These are phyloP conservation scores for Fusarium marasasianum DNA, from an alignment of 2,329 filamentous ascomycete species.

Conservation along the genomic window DNA sequence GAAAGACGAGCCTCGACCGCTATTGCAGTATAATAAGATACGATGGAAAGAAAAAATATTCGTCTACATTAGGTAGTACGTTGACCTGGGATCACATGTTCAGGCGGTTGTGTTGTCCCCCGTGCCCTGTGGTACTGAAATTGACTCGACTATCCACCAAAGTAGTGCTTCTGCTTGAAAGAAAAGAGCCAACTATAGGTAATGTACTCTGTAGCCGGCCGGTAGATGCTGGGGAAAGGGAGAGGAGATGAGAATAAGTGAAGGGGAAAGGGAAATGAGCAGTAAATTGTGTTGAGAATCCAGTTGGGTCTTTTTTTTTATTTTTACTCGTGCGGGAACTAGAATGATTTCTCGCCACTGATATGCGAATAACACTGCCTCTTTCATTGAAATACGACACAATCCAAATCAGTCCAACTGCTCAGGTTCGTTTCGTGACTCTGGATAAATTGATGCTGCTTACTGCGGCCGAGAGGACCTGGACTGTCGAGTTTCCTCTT, in stretches of 20 bases:
- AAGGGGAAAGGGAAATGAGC: constrained; percentile 5
- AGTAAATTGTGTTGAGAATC: constrained; percentile 26
- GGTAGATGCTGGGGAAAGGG: neutral
- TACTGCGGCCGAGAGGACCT: neutral
- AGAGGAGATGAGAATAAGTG: neutral
- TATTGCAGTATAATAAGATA: neutral
- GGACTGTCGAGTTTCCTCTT: neutral
- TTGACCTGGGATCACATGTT: constrained; percentile 26
- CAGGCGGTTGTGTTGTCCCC: neutral
- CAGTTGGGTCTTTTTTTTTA: constrained; percentile 2
- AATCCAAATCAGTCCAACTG: neutral
- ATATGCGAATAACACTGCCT: constrained; percentile 10
- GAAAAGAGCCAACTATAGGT: neutral
- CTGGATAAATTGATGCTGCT: neutral
- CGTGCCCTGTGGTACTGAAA: neutral
- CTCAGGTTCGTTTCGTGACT: neutral
- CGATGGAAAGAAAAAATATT: neutral
- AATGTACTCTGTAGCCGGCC: neutral
- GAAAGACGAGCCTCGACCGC: neutral
- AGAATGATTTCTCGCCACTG: constrained; percentile 10
- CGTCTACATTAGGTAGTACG: neutral
- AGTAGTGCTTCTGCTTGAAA: constrained; percentile 9
- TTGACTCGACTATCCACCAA: constrained; percentile 9
- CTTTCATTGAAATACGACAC: neutral
- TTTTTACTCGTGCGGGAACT: neutral